A percentile compares a stretch with the other conserved stretches of the same genome.
phyloP scores from a whole-genome alignment of 2,329 filamentous ascomycete genomes.

The Neofusicoccum sp. region DNA sequence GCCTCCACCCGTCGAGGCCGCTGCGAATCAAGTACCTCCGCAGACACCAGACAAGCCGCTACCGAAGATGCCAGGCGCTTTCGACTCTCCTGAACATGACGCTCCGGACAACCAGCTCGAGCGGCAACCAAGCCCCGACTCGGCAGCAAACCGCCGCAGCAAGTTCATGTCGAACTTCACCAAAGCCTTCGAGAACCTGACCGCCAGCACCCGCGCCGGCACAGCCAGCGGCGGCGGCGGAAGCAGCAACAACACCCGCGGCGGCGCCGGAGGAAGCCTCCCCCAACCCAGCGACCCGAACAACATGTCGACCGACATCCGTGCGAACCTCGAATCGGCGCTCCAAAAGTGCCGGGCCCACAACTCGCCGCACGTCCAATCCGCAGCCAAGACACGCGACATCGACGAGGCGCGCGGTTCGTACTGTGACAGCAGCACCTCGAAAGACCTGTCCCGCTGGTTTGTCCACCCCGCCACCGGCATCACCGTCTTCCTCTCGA shows the following conservation, averaged over 20 bases:
- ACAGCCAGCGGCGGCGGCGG: not conserved
- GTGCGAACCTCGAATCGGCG: conserved; percentile 52
- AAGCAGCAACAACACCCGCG: not conserved
- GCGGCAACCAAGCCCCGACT: conserved; percentile 33
- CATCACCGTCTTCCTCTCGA: conserved; percentile 15
- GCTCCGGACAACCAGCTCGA: conserved; percentile 22
- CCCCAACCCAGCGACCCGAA: conserved; percentile 6
- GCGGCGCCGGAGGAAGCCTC: not conserved
- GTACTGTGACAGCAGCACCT: conserved; percentile 78
- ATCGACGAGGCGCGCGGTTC: conserved; percentile 75
- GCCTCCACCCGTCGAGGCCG: conserved; percentile 1
- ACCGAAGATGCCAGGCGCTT: conserved; percentile 35
- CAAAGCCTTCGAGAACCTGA: conserved; percentile 16
- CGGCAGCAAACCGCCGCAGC: conserved; percentile 25
- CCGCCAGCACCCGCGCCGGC: conserved; percentile 26
- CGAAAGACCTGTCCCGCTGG: conserved; percentile 60
- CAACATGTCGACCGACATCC: conserved; percentile 24
- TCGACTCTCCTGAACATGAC: conserved; percentile 33
- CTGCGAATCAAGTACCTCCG: conserved; percentile 5
- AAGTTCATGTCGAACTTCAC: conserved; percentile 36
- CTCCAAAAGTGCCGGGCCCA: conserved; percentile 76
- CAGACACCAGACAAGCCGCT: conserved; percentile 26
- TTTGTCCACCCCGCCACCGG: not conserved
- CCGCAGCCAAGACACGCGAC: conserved; percentile 65
- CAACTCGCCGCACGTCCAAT: conserved; percentile 71